phyloP scores from a whole-genome alignment of 768 basidiomycete species.

The Ramaria sp. region DNA sequence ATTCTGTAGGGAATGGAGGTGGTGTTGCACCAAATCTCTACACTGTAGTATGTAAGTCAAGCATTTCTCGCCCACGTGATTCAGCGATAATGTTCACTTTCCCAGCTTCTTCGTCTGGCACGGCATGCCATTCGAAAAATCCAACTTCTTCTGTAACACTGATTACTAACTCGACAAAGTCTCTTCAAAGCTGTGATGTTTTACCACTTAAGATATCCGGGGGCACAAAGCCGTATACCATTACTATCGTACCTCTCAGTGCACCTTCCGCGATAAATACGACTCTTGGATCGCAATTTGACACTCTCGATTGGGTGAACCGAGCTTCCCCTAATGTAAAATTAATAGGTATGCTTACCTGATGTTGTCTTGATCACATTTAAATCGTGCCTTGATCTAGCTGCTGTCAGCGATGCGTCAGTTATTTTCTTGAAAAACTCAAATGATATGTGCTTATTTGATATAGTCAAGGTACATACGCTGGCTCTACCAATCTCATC shows the following conservation, averaged over 20 bases:
- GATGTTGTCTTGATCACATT: background rate
- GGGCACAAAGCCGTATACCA: conserved; percentile 32
- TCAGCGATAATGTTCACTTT: background rate
- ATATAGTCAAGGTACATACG: background rate
- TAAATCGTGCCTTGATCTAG: conserved; percentile 17
- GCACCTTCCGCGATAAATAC: conserved; percentile 32
- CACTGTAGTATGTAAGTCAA: background rate
- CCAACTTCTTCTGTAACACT: conserved; percentile 16
- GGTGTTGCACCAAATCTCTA: conserved; percentile 23
- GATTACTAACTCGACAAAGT: conserved; percentile 1
- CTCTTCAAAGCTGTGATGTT: conserved; percentile 31
- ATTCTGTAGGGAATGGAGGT: conserved; percentile 31
- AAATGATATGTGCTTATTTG: background rate
- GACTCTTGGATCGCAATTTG: conserved; percentile 25
- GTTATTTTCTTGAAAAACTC: conserved; percentile 14
- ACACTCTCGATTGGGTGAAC: conserved; percentile 32
- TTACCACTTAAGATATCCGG: conserved; percentile 36
- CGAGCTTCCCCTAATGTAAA: conserved; percentile 25
- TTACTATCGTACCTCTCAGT: conserved; percentile 28
- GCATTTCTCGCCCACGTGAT: background rate
- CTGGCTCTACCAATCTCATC: conserved; percentile 14
- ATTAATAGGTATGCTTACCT: conserved; percentile 29
- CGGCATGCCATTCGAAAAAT: conserved; percentile 30
- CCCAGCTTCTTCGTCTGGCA: conserved; percentile 8
- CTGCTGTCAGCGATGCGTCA: conserved; percentile 31